These are phyloP conservation scores for Toxoplasma gondii DNA, from an alignment of 169 alveolate genomes.

Conservation along the genomic window DNA sequence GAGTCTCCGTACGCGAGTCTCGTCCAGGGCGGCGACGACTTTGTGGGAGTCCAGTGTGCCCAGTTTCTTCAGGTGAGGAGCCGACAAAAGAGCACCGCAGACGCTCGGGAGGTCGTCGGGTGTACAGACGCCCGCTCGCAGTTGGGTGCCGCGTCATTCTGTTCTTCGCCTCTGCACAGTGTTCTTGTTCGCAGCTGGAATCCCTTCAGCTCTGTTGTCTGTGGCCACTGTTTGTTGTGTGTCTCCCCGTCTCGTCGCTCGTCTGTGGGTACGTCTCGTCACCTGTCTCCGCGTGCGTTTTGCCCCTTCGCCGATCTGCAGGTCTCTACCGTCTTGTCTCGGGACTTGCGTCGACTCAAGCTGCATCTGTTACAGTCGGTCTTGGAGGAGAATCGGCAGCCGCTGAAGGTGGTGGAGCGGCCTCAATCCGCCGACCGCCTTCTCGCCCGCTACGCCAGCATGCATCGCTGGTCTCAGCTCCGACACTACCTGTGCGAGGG, in stretches of 20 bases:
- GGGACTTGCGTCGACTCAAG: slow-evolving; percentile 49
- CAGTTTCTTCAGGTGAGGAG: slow-evolving; percentile 56
- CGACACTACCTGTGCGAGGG: slow-evolving; percentile 33
- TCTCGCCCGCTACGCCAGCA: slow-evolving; percentile 48
- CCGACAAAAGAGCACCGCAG: not conserved
- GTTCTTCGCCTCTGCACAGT: not conserved
- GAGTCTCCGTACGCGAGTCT: not conserved
- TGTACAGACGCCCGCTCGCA: not conserved
- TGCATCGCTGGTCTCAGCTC: slow-evolving; percentile 63
- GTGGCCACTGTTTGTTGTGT: too few species aligned
- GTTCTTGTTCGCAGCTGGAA: not conserved
- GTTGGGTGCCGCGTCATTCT: not conserved
- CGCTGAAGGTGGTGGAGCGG: slow-evolving; percentile 50
- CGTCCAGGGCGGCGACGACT: slow-evolving; percentile 32
- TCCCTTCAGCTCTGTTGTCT: too few species aligned
- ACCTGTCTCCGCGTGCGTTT: not conserved
- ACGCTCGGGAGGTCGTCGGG: not conserved
- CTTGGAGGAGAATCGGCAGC: slow-evolving; percentile 58
- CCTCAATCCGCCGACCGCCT: not conserved
- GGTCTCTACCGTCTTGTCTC: slow-evolving; percentile 57
- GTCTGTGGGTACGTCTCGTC: not conserved
- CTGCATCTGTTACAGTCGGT: slow-evolving; percentile 24
- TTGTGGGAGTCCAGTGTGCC: slow-evolving; percentile 57
- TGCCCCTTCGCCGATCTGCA: not conserved
- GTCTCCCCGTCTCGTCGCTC: too few species aligned